phyloP scores from a whole-genome alignment of 2,329 filamentous ascomycete genomes.

The Sporothrix inflata region DNA sequence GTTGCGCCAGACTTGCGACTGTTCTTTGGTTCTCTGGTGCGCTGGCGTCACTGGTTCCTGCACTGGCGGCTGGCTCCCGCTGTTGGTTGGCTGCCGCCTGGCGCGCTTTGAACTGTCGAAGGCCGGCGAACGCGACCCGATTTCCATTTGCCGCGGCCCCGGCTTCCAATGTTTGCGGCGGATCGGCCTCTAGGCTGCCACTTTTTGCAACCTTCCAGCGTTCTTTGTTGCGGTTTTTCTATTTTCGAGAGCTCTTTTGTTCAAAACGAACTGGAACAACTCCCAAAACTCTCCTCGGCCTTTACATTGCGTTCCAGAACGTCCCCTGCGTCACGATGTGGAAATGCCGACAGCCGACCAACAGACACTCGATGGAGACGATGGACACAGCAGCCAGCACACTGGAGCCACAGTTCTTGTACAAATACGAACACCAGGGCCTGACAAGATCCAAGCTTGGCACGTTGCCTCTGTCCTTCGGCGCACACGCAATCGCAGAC shows the following conservation, averaged over 20 bases:
- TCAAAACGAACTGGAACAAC: background rate
- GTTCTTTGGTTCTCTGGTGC: background rate
- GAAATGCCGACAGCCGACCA: background rate
- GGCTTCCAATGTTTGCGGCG: background rate
- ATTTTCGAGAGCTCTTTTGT: background rate
- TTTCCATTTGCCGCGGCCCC: background rate
- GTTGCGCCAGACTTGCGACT: background rate
- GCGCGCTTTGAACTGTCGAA: background rate
- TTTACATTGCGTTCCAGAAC: background rate
- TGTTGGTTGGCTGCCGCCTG: background rate
- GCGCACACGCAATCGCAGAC: background rate
- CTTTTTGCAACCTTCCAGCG: background rate
- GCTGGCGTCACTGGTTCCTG: background rate
- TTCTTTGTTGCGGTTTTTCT: background rate
- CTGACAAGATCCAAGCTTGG: background rate
- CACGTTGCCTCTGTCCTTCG: slow-evolving; percentile 2
- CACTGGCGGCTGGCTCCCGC: background rate
- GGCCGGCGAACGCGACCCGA: slow-evolving; percentile 6
- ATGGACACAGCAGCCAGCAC: background rate
- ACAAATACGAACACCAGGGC: background rate
- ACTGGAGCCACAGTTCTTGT: background rate
- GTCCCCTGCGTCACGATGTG: background rate
- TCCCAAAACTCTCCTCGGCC: background rate
- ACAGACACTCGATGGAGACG: background rate
- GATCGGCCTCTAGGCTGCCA: background rate